Evolutionary conservation across 2,329 filamentous ascomycete genomes (phyloP).

Genomic region (Byssothecium circinans): DNA sequence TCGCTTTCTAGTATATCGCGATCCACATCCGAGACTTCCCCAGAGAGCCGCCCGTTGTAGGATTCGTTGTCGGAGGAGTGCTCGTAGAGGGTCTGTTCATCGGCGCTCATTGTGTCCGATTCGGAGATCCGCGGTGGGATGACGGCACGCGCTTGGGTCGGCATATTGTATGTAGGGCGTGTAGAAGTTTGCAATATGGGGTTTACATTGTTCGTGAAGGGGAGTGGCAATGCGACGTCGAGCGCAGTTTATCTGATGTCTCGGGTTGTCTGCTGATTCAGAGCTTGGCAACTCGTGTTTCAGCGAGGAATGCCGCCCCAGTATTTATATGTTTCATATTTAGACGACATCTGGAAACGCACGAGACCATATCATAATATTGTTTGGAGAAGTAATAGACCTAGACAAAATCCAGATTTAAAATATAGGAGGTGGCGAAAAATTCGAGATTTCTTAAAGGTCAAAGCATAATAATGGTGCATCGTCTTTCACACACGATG

Average conservation of each 20-base stretch:
- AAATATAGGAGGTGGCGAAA: no score
- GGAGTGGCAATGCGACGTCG: neutral
- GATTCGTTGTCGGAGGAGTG: conserved; percentile 30
- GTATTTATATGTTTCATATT: no score
- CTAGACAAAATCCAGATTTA: no score
- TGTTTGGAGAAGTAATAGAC: no score
- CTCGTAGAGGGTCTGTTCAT: conserved; percentile 38
- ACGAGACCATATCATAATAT: no score
- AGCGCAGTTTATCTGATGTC: neutral
- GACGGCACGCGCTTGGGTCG: conserved; percentile 19
- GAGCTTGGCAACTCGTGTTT: conserved; percentile 6
- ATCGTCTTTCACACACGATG: no score
- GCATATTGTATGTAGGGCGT: conserved; percentile 20
- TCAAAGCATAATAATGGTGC: no score
- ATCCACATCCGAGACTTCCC: conserved; percentile 40
- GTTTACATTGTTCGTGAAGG: neutral
- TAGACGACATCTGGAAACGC: no score
- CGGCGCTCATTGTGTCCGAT: conserved; percentile 27
- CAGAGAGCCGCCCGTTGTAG: conserved; percentile 38
- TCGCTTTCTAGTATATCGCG: conserved; percentile 49
- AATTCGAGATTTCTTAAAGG: no score
- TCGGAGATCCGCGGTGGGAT: conserved; percentile 10
- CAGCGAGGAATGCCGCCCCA: neutral
- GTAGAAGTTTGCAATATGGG: conserved; percentile 17
- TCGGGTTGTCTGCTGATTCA: neutral